Conservation (phyloP, 768 basidiomycete genomes). For the Aureoboletus auriporus region DNA sequence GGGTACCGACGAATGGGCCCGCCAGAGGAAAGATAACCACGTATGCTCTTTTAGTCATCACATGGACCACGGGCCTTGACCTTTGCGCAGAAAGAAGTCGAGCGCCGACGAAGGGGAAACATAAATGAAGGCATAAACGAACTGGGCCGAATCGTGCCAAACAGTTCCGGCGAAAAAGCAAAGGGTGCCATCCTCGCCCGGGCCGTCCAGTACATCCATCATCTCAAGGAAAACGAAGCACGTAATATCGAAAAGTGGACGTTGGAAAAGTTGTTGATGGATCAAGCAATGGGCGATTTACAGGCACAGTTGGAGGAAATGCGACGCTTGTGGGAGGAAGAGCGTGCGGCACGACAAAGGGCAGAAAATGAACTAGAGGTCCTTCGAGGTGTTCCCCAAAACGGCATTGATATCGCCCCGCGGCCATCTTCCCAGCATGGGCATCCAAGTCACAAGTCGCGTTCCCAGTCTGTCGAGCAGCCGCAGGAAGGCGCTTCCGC, state of each 20-base stretch:
- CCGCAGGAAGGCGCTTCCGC: slow-evolving; percentile 12
- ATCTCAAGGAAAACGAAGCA: slow-evolving; percentile 87
- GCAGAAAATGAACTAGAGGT: slow-evolving; percentile 63
- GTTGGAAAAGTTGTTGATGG: slow-evolving; percentile 86
- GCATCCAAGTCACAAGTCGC: slow-evolving; percentile 11
- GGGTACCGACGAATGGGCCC: slow-evolving; percentile 75
- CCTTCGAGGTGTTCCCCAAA: slow-evolving; percentile 38
- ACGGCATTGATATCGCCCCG: slow-evolving; percentile 1
- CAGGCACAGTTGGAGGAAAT: slow-evolving; percentile 82
- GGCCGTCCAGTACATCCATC: slow-evolving; percentile 89
- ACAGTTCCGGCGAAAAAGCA: slow-evolving; percentile 80
- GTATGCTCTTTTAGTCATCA: slow-evolving; percentile 36
- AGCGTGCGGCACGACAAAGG: slow-evolving; percentile 54
- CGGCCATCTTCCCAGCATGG: slow-evolving; percentile 19
- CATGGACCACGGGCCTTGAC: slow-evolving; percentile 1
- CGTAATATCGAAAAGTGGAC: slow-evolving; percentile 94
- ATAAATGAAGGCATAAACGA: slow-evolving; percentile 97
- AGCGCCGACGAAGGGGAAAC: slow-evolving; percentile 88
- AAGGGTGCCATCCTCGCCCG: slow-evolving; percentile 87
- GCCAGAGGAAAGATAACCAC: slow-evolving; percentile 80
- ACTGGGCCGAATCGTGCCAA: slow-evolving; percentile 84
- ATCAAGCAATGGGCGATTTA: slow-evolving; percentile 86
- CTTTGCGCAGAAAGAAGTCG: slow-evolving; percentile 86
- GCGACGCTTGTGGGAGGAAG: slow-evolving; percentile 78
- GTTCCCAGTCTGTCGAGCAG: slow-evolving; percentile 28